Percentiles rank a stretch among this genome's conserved stretches.
These are phyloP conservation scores for Candida montana DNA, from an alignment of 805 yeast genomes.

Conservation along the genomic window DNA sequence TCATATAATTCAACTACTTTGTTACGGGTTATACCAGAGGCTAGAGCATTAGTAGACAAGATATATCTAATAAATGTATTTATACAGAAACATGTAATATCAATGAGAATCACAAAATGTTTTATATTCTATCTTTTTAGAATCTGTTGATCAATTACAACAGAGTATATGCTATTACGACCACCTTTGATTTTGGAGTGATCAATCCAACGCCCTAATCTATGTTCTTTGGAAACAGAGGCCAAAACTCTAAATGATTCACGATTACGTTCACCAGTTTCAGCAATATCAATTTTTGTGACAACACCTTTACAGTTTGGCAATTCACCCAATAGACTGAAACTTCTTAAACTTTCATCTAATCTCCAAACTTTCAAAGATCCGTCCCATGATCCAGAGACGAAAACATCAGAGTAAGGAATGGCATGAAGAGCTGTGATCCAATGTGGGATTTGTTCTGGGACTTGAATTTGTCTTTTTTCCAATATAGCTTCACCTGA, in stretches of 20 bases:
- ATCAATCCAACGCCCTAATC: constrained; percentile 81
- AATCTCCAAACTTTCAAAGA: constrained; percentile 72
- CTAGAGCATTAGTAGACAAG: too few species aligned
- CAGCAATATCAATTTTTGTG: constrained; percentile 53
- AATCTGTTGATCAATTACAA: constrained; percentile 37
- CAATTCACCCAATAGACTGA: constrained; percentile 52
- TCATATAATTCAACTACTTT: too few species aligned
- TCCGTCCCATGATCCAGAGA: constrained; percentile 90
- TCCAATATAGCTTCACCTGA: constrained; percentile 43
- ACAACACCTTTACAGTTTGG: constrained; percentile 64
- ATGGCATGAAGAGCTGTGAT: constrained; percentile 76
- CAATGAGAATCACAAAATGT: too few species aligned
- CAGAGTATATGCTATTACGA: constrained; percentile 67
- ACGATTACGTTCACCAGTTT: constrained; percentile 46
- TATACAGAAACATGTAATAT: too few species aligned
- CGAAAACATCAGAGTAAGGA: constrained; percentile 78
- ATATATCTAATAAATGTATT: too few species aligned
- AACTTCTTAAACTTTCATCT: constrained; percentile 55
- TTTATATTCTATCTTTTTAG: constrained; percentile 13
- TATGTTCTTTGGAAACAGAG: constrained; percentile 76
- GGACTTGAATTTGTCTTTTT: constrained; percentile 45
- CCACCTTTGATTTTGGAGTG: constrained; percentile 47
- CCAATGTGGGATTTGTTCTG: constrained; percentile 75
- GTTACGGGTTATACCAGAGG: too few species aligned
- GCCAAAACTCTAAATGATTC: constrained; percentile 55